A percentile compares a stretch with the other conserved stretches of the same genome.
phyloP scores from a whole-genome alignment of 2,329 filamentous ascomycete genomes.

The Magnaporthales sp. region DNA sequence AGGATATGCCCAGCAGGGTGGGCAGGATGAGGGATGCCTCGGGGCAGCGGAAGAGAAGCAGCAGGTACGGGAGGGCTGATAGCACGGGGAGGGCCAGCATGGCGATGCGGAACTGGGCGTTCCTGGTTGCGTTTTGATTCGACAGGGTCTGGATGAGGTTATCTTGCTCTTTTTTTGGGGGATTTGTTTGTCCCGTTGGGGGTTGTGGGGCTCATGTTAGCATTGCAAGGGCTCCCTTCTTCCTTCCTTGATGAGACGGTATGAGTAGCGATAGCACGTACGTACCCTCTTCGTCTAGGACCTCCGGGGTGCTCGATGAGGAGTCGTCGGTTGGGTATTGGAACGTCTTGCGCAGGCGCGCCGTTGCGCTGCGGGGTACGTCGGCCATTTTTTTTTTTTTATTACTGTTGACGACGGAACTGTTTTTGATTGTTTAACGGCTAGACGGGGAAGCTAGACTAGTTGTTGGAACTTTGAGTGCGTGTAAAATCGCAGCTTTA shows the following conservation, averaged over 20 bases:
- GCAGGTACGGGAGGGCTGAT: slow-evolving; percentile 22
- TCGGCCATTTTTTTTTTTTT: slow-evolving; percentile 9
- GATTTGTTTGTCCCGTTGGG: background rate
- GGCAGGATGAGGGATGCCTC: slow-evolving; percentile 26
- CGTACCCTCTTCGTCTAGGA: slow-evolving; percentile 68
- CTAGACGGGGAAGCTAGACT: background rate
- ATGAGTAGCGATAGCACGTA: slow-evolving; percentile 23
- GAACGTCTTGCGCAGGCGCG: slow-evolving; percentile 69
- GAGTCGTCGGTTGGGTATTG: slow-evolving; percentile 59
- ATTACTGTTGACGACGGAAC: slow-evolving; percentile 12
- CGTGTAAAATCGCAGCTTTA: background rate
- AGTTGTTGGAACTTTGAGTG: background rate
- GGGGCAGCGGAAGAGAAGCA: slow-evolving; percentile 16
- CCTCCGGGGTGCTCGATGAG: slow-evolving; percentile 44
- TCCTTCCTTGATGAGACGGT: background rate
- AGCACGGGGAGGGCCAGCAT: slow-evolving; percentile 40
- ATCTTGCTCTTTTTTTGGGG: slow-evolving; percentile 48
- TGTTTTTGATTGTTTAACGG: background rate
- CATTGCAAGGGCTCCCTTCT: background rate
- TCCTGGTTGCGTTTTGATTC: slow-evolving; percentile 45
- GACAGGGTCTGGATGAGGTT: slow-evolving; percentile 47
- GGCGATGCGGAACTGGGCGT: slow-evolving; percentile 46
- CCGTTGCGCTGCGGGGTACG: slow-evolving; percentile 19
- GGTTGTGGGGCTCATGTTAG: background rate
- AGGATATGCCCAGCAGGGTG: slow-evolving; percentile 51